Percentiles rank a stretch among this genome's conserved stretches.
phyloP scores from a whole-genome alignment of 2,329 filamentous ascomycete species.

The Colletotrichum gigasporum region DNA sequence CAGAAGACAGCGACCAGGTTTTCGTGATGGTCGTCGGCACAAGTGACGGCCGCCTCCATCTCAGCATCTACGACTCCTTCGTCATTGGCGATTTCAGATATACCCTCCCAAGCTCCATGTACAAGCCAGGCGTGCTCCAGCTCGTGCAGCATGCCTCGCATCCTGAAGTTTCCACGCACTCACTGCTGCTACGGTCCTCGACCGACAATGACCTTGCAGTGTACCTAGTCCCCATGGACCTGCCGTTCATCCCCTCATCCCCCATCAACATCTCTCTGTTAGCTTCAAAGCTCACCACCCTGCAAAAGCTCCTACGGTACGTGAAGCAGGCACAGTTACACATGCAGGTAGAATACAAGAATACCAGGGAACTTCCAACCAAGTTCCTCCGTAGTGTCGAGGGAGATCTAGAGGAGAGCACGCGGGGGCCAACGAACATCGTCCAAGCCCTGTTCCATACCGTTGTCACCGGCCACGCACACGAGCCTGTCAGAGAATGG shows the following conservation, averaged over 20 bases:
- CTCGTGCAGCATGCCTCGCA: slow-evolving; percentile 75
- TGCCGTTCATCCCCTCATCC: slow-evolving; percentile 82
- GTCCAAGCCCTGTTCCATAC: slow-evolving; percentile 84
- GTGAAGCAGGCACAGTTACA: slow-evolving; percentile 82
- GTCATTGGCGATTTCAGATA: slow-evolving; percentile 74
- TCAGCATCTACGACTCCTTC: slow-evolving; percentile 88
- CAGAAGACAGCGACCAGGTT: slow-evolving; percentile 76
- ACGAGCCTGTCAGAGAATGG: slow-evolving; percentile 83
- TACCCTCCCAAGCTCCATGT: slow-evolving; percentile 44
- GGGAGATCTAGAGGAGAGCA: slow-evolving; percentile 73
- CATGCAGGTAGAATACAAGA: slow-evolving; percentile 84
- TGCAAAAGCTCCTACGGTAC: slow-evolving; percentile 89
- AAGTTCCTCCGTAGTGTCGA: slow-evolving; percentile 83
- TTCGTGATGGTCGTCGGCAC: slow-evolving; percentile 82
- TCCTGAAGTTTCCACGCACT: slow-evolving; percentile 78
- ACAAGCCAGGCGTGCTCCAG: slow-evolving; percentile 42
- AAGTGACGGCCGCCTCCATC: slow-evolving; percentile 74
- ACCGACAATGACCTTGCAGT: slow-evolving; percentile 53
- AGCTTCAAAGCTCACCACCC: slow-evolving; percentile 84
- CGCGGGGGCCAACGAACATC: slow-evolving; percentile 68
- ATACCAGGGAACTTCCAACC: slow-evolving; percentile 79
- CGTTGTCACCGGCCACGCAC: slow-evolving; percentile 83
- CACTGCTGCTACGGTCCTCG: slow-evolving; percentile 68
- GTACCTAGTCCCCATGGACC: slow-evolving; percentile 78
- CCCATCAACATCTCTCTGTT: slow-evolving; percentile 85